A percentile compares a stretch with the other conserved stretches of the same genome.
phyloP scores from a whole-genome alignment of 768 basidiomycete genomes.

The Mycena venus region DNA sequence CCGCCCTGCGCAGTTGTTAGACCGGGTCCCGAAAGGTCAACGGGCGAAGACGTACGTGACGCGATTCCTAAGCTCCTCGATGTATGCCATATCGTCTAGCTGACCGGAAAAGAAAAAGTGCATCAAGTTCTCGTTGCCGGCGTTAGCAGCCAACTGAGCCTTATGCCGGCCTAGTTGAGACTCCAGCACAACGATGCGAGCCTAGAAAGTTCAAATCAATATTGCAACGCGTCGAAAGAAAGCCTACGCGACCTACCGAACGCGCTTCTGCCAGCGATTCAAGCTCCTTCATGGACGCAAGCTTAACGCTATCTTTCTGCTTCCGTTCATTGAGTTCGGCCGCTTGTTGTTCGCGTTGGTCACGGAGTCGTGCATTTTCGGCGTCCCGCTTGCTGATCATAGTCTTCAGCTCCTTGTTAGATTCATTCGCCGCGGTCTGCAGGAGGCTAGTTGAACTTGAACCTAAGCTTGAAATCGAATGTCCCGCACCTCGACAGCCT shows the following conservation, averaged over 20 bases:
- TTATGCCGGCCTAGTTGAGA: slow-evolving; percentile 83
- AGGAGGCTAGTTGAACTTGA: slow-evolving; percentile 29
- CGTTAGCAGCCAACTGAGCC: slow-evolving; percentile 80
- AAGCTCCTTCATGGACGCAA: slow-evolving; percentile 72
- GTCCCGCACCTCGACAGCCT: slow-evolving; percentile 56
- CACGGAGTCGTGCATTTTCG: slow-evolving; percentile 78
- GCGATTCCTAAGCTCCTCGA: slow-evolving; percentile 65
- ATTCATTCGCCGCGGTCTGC: slow-evolving; percentile 57
- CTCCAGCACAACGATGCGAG: slow-evolving; percentile 77
- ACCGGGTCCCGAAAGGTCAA: background rate
- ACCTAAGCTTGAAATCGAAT: slow-evolving; percentile 15
- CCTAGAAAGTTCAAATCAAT: slow-evolving; percentile 54
- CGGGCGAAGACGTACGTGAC: slow-evolving; percentile 61
- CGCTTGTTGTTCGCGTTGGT: slow-evolving; percentile 75
- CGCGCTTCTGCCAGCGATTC: slow-evolving; percentile 76
- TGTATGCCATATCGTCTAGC: slow-evolving; percentile 64
- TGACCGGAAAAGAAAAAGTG: slow-evolving; percentile 74
- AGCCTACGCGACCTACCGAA: slow-evolving; percentile 51
- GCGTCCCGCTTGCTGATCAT: slow-evolving; percentile 74
- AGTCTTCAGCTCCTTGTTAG: slow-evolving; percentile 73
- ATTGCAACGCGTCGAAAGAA: slow-evolving; percentile 20
- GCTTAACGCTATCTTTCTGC: slow-evolving; percentile 71
- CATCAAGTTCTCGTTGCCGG: slow-evolving; percentile 80
- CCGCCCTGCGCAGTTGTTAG: slow-evolving; percentile 56
- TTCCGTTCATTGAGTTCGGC: slow-evolving; percentile 80